Evolutionary conservation across 306 rosid genomes (phyloP).

Genomic region (Quercus alba): DNA sequence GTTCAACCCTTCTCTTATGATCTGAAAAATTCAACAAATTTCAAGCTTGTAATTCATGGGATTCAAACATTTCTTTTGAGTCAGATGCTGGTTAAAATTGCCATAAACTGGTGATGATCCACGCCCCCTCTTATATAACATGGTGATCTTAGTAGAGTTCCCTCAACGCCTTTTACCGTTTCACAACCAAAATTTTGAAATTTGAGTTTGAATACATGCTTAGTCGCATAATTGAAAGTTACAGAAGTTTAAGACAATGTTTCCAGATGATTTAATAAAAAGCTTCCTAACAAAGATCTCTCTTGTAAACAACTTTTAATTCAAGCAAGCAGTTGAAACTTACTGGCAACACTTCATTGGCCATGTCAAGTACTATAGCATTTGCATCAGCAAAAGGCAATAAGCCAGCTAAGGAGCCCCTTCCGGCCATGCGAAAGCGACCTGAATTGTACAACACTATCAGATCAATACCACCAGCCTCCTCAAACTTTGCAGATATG

Average conservation of each 20-base stretch:
- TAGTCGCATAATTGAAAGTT: neutral
- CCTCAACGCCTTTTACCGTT: neutral
- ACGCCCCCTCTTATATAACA: neutral
- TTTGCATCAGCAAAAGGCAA: constrained; percentile 95
- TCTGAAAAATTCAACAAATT: neutral
- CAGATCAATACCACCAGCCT: constrained; percentile 91
- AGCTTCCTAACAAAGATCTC: neutral
- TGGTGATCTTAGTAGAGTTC: neutral
- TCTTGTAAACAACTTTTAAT: constrained; percentile 6
- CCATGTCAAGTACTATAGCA: constrained; percentile 90
- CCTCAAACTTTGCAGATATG: constrained; percentile 97
- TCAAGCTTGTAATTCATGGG: neutral
- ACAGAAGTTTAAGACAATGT: neutral
- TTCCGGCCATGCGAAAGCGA: constrained; percentile 95
- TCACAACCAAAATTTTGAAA: neutral
- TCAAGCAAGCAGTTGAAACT: constrained; percentile 28
- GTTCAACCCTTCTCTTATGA: neutral
- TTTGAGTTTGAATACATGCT: neutral
- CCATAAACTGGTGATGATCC: neutral
- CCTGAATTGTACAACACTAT: constrained; percentile 91
- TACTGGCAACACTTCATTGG: constrained; percentile 94
- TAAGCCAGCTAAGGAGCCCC: constrained; percentile 91
- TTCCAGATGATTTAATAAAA: neutral
- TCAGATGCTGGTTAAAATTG: neutral
- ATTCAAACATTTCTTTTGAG: neutral